Conservation (phyloP, 2,329 filamentous ascomycete species). For the Alternaria panax region DNA sequence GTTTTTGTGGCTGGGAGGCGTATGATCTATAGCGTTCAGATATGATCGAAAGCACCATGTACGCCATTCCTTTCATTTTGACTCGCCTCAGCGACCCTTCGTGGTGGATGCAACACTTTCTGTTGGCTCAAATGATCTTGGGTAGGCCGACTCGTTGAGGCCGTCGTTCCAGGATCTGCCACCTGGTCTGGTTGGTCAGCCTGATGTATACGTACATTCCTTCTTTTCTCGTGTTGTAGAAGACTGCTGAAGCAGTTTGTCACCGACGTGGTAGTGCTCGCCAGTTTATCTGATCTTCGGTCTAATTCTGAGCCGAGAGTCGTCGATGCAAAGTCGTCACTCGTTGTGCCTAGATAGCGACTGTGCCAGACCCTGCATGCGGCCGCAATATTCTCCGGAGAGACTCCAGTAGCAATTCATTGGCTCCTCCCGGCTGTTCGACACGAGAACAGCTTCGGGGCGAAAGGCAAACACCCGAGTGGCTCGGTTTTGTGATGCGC, state of each 20-base stretch:
- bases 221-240: not conserved
- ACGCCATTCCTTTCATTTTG: not conserved
- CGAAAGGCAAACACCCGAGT: not conserved
- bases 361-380: constrained; percentile 1
- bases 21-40: not conserved
- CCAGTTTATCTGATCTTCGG: not conserved
- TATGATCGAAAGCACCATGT: not conserved
- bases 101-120: not conserved
- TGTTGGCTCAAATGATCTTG: not conserved
- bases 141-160: not conserved
- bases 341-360: not conserved
- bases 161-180: not conserved
- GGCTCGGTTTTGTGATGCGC: not conserved
- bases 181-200: not conserved
- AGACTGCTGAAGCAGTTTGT: not conserved
- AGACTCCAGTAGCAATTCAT: not conserved
- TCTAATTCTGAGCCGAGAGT: not conserved
- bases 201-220: not conserved
- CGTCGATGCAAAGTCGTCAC: not conserved
- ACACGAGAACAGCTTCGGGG: not conserved
- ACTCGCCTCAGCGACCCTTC: not conserved
- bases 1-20: too few species aligned
- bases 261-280: not conserved
- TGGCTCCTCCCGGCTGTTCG: not conserved
- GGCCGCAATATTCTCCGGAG: not conserved